Conservation (phyloP, 1,139 yeast genomes). For the Groenewaldozyma sp. region DNA sequence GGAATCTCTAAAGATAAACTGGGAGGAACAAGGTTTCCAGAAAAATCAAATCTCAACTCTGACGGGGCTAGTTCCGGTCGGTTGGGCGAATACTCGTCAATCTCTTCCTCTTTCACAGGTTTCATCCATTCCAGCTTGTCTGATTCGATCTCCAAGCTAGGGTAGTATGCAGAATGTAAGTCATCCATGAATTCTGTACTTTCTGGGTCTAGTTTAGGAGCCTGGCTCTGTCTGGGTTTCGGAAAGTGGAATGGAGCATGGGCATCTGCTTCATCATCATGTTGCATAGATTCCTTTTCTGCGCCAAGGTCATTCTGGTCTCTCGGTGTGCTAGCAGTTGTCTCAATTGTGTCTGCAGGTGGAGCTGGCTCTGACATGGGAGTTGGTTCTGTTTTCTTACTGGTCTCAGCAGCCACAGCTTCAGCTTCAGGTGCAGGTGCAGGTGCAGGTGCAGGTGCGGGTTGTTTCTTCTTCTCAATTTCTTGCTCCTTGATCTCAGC, state of each 20-base stretch:
- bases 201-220: slow-evolving; percentile 18
- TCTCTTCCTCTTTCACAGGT: slow-evolving; percentile 35
- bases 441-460: background rate
- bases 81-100: slow-evolving; percentile 28
- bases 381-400: background rate
- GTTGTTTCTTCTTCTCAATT: background rate
- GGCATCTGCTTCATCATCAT: background rate
- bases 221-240: slow-evolving; percentile 2
- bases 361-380: background rate
- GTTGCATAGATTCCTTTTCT: too few relatives aligned
- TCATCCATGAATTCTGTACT: slow-evolving; percentile 65
- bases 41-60: slow-evolving; percentile 77
- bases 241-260: slow-evolving; percentile 6
- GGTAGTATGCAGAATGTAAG: slow-evolving; percentile 77
- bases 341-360: background rate
- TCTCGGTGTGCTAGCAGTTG: background rate
- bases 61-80: slow-evolving; percentile 30
- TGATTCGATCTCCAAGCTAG: slow-evolving; percentile 78
- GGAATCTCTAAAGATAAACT: slow-evolving; percentile 36
- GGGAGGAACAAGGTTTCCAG: slow-evolving; percentile 64
- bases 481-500: slow-evolving; percentile 19
- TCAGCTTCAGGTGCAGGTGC: background rate
- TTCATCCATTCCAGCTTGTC: slow-evolving; percentile 88
- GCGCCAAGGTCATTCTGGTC: background rate
- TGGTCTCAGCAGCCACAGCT: background rate